A percentile compares a stretch with the other conserved stretches of the same genome.
phyloP scores from a whole-genome alignment of 345 rosid genomes.

The Stellera chamaejasme region DNA sequence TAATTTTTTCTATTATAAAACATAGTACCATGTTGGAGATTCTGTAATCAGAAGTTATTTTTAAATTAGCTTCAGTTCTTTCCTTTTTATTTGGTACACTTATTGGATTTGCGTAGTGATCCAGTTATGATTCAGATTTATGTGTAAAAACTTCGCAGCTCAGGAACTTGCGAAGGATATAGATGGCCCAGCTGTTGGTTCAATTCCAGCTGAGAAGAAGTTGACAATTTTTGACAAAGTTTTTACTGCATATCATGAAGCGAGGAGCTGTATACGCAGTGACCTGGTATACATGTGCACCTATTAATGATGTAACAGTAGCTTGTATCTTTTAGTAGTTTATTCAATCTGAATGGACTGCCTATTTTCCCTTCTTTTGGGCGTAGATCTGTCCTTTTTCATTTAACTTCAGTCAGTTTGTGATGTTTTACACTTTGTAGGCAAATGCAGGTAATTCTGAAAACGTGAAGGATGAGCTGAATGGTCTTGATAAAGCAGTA shows the following conservation, averaged over 20 bases:
- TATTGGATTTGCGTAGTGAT: constrained; percentile 5
- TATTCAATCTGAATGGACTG: background rate
- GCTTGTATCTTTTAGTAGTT: background rate
- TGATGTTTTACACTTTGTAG: constrained; percentile 32
- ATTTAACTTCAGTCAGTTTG: constrained; percentile 12
- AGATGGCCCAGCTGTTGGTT: constrained; percentile 61
- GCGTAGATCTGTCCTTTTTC: background rate
- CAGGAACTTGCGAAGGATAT: constrained; percentile 98
- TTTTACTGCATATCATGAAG: constrained; percentile 89
- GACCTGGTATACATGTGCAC: constrained; percentile 58
- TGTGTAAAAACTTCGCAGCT: constrained; percentile 42
- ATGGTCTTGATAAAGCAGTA: constrained; percentile 98
- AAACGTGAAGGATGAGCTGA: constrained; percentile 80
- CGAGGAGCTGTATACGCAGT: constrained; percentile 82
- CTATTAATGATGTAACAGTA: constrained; percentile 5
- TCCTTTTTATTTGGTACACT: background rate
- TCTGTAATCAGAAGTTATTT: too few species aligned
- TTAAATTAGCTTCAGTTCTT: background rate
- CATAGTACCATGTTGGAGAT: too few species aligned
- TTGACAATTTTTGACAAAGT: constrained; percentile 70
- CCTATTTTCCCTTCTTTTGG: background rate
- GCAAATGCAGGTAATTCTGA: constrained; percentile 91
- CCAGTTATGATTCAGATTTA: constrained; percentile 2
- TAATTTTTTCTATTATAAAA: too few species aligned
- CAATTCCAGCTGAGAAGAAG: constrained; percentile 74